Evolutionary conservation across 495 filamentous ascomycete species (phyloP), one percentile per base, ranked within the genome.

Genomic region (Daldinia loculata): DNA sequence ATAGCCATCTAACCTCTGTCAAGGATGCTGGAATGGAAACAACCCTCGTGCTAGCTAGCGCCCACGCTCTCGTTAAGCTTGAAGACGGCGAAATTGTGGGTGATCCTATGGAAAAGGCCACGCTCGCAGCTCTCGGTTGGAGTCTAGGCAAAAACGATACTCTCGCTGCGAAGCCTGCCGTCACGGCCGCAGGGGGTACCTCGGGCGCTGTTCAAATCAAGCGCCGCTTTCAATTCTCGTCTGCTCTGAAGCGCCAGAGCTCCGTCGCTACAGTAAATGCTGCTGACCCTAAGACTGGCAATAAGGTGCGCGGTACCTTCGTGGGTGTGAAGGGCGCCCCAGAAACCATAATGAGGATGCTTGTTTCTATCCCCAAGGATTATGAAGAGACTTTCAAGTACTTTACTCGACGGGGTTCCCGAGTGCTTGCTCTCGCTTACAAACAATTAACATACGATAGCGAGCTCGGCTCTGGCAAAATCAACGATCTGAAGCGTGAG

Each of bases 361-460:
- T 99, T 30, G 87, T 92, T 48, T 85, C 91, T 38, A 87, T 91
- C 2, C 95, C 95, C 32, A 85, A 89, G 14, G 86, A 96, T 75
- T 99, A 99, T 76, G 95, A 99, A 76, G 96, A 99, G 80, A 98
- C 96, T 0, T 99, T 88, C 86, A 99, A 98, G 79, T 90, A 97
- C 80, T 99, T 97, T 78, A 98, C 95, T 60, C 89, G 95, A 64
- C 95, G 94, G 67, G 95, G 95, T 72, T 93, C 93, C 58, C 89
- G 95, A 80, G 95, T 99, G 12, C 85, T 99, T 38, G 92, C 95
- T 56, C 89, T 99, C 12, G 96, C 90, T 19, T 98, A 96, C 83
- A 97, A 96, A 80, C 92, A 94, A 73, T 86, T 99, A 11, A 89
- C 93, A 7, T 79, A 83, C 1, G 94, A 97, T 38, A 80, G 86